Evolutionary conservation across 192 early-diverging fungal genomes (phyloP), one percentile per base, ranked within the genome.

Genomic region (Pilobolus umbonatus): DNA sequence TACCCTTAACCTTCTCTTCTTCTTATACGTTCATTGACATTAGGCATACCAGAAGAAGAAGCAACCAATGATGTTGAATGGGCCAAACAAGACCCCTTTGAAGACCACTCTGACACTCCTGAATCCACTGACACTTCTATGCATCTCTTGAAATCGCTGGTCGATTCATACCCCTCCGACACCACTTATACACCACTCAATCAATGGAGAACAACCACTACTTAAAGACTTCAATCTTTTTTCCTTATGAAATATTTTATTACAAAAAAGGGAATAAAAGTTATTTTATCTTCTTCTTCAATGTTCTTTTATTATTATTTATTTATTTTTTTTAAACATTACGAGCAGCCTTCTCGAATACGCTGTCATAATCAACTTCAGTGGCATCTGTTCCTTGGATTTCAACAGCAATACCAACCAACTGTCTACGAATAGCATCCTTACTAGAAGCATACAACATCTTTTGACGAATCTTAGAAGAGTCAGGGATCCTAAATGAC

Each of bases 401-500:
- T 54, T 92, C 89, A 35, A 71, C 65, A 51, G 71, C 80, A 55
- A 94, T 59, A 44, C 91, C 93, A 32, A 81, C 77, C 24, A 94
- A 80, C 57, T 73, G 70, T 67, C 76, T 83, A 66, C 85, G 81
- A 36, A 97, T 65, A 46, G 80, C 86, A 39, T 87, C 84, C 74
- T 92, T 95, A 75, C 78, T 84, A 30, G 88, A 82, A 24, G 94
- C 82, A 76, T 95, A 95, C 63, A 94, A 44, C 94, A 97, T 97
- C 83, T 94, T 94, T 67, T 75, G 53, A 68, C 80, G 84, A 57
- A 95, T 74, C 62, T 77, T 84, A 25, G 91, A 77, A 4, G 50
- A 72, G 56, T 94, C 91, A 24, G 94, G 94, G 31, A 85, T 73
- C 88, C 88, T 91, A 69, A 1, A 39, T 11, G 11, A 52, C 8